Percentiles rank a stretch among this genome's conserved stretches.
Evolutionary conservation across 2,329 filamentous ascomycete species (phyloP).

Genomic region (Talaromyces sp.): DNA sequence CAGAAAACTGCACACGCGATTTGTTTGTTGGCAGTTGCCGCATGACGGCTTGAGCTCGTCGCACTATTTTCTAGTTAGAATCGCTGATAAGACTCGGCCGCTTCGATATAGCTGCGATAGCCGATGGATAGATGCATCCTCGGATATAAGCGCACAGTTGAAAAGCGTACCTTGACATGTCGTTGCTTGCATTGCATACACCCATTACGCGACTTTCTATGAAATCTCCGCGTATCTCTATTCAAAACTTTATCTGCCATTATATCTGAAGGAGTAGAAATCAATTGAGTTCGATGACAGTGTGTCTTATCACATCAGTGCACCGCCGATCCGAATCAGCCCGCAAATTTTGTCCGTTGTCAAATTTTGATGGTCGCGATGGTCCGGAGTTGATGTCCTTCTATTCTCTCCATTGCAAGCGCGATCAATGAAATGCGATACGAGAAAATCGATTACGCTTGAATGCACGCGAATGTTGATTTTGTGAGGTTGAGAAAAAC

Average conservation of each 20-base stretch:
- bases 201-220: constrained; percentile 20
- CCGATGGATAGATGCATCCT: not conserved
- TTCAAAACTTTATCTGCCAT: not conserved
- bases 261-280: not conserved
- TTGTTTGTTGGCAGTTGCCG: constrained; percentile 17
- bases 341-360: not conserved
- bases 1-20: constrained; percentile 16
- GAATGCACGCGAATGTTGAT: too few species aligned
- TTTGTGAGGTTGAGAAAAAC: too few species aligned
- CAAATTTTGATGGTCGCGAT: not conserved
- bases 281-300: too few species aligned
- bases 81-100: not conserved
- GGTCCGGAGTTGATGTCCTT: too few species aligned
- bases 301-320: not conserved
- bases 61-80: constrained; percentile 12
- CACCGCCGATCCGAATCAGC: not conserved
- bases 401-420: too few species aligned
- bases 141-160: not conserved
- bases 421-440: too few species aligned
- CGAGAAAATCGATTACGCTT: too few species aligned
- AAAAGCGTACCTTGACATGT: constrained; percentile 20
- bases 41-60: constrained; percentile 18
- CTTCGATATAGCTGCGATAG: not conserved
- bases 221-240: constrained; percentile 18
- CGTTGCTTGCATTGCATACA: constrained; percentile 21